These are phyloP conservation scores for Aspergillus neotritici DNA, from an alignment of 2,329 filamentous ascomycete species.

Conservation along the genomic window DNA sequence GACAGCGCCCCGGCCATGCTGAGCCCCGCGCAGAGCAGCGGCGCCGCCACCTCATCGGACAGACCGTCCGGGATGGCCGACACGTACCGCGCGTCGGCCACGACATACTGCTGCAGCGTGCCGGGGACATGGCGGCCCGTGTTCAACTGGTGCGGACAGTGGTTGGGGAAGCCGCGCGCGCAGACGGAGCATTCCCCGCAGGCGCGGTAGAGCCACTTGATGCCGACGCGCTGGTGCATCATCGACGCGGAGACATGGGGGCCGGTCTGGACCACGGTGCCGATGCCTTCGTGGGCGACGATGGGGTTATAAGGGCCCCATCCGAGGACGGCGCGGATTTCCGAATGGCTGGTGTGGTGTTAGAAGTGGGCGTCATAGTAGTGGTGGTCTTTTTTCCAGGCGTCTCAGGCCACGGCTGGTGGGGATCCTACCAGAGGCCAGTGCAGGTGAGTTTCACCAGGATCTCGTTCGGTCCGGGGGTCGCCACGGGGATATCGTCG, in stretches of 20 bases:
- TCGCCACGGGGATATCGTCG: constrained; percentile 11
- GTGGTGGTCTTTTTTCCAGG: too few species aligned
- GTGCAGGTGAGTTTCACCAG: constrained; percentile 20
- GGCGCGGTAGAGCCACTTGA: constrained; percentile 24
- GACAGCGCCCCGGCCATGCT: constrained; percentile 58
- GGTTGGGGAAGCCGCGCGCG: constrained; percentile 12
- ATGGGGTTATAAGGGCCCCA: constrained; percentile 22
- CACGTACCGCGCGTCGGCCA: constrained; percentile 20
- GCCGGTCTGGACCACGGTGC: constrained; percentile 15
- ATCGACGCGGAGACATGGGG: not conserved
- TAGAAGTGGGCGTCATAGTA: too few species aligned
- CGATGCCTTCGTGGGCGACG: constrained; percentile 24
- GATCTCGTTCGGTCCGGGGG: constrained; percentile 15
- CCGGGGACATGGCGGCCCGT: constrained; percentile 22
- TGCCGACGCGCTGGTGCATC: constrained; percentile 15
- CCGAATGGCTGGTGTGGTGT: constrained; percentile 13
- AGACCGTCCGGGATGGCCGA: constrained; percentile 30
- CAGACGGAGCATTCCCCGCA: constrained; percentile 19
- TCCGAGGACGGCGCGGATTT: constrained; percentile 19
- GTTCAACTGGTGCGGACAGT: constrained; percentile 17
- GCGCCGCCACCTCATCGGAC: constrained; percentile 57
- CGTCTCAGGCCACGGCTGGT: too few species aligned
- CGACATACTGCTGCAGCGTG: constrained; percentile 22
- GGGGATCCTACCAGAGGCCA: constrained; percentile 16
- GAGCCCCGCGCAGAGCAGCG: constrained; percentile 61